Conservation (phyloP, 2,329 filamentous ascomycete genomes). For the Penicillium frequentans region DNA sequence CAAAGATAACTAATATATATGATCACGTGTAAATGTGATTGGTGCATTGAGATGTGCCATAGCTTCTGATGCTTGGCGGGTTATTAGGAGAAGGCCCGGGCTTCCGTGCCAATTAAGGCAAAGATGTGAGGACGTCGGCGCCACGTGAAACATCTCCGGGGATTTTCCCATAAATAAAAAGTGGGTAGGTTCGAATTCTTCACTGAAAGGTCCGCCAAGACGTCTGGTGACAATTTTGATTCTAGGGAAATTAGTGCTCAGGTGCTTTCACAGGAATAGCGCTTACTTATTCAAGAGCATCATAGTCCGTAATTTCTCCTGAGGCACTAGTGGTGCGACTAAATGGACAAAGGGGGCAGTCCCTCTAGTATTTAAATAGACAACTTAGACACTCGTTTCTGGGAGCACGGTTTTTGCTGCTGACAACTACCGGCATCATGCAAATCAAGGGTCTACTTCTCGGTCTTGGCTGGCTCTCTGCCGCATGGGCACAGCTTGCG, state of each 20-base stretch:
- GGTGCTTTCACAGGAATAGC: neutral
- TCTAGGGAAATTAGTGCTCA: conserved; percentile 1
- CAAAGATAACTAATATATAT: neutral
- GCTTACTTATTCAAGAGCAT: neutral
- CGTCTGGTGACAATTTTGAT: neutral
- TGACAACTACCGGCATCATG: conserved; percentile 1
- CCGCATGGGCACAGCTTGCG: conserved; percentile 5
- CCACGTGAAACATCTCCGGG: conserved; percentile 1
- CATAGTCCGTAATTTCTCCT: neutral
- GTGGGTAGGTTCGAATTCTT: neutral
- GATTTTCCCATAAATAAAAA: conserved; percentile 7
- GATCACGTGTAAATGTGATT: neutral
- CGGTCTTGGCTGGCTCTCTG: conserved; percentile 4
- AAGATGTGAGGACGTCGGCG: neutral
- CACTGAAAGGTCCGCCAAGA: neutral
- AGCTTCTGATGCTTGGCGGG: conserved; percentile 9
- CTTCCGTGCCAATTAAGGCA: conserved; percentile 1
- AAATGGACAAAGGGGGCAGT: neutral
- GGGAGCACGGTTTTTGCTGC: neutral
- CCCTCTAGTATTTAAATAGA: neutral
- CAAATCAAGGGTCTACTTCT: conserved; percentile 1
- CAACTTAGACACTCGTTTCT: neutral
- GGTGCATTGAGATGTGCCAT: conserved; percentile 5
- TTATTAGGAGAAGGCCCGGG: neutral
- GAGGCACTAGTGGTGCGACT: neutral